Conservation (phyloP, 257 asterid genomes). For the Ilex asprella region DNA sequence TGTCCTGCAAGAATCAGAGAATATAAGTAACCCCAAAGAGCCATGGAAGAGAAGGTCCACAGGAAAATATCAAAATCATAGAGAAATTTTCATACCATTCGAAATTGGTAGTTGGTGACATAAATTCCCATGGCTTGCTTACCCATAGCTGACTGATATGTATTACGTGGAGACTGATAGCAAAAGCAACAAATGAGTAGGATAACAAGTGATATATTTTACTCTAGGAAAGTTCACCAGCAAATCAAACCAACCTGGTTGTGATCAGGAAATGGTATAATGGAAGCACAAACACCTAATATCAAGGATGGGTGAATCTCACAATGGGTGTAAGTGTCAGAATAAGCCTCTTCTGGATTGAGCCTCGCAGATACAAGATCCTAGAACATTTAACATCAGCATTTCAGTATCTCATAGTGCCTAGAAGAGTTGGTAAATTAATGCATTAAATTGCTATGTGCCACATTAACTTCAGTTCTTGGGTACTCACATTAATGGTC, state of each 20-base stretch:
- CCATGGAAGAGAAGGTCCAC: neutral
- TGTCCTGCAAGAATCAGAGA: slow-evolving; percentile 46
- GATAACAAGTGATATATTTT: slow-evolving; percentile 11
- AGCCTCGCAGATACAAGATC: slow-evolving; percentile 74
- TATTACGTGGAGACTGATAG: slow-evolving; percentile 95
- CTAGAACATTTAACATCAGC: slow-evolving; percentile 26
- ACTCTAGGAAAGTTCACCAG: neutral
- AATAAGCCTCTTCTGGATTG: slow-evolving; percentile 76
- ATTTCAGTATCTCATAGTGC: slow-evolving; percentile 20
- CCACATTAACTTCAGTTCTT: neutral
- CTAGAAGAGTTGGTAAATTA: neutral
- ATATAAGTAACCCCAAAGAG: slow-evolving; percentile 2
- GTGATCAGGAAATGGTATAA: slow-evolving; percentile 98
- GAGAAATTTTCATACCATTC: slow-evolving; percentile 56
- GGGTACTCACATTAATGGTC: slow-evolving; percentile 71
- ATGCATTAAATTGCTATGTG: neutral
- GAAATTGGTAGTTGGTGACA: slow-evolving; percentile 92
- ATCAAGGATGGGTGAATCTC: slow-evolving; percentile 96
- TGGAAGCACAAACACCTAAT: slow-evolving; percentile 97
- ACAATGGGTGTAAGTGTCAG: slow-evolving; percentile 90
- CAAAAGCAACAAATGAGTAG: slow-evolving; percentile 16
- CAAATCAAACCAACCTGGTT: slow-evolving; percentile 60
- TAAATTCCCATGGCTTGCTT: slow-evolving; percentile 98
- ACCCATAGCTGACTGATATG: slow-evolving; percentile 99
- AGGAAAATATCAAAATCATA: slow-evolving; percentile 5